Conservation (phyloP, 2,329 filamentous ascomycete genomes). For the Aspergillus awamori region DNA sequence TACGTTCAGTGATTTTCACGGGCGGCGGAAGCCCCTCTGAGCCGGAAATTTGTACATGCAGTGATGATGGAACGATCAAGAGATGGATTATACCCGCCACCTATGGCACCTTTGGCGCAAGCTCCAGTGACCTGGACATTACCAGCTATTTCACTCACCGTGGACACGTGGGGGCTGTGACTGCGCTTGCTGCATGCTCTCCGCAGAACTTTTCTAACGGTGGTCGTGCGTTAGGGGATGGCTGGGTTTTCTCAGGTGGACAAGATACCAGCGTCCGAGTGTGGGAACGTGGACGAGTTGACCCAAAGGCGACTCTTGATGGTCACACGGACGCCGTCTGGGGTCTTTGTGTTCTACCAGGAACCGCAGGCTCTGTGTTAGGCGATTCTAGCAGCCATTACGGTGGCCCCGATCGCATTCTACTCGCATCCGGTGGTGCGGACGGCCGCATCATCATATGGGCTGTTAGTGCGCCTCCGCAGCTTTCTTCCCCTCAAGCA, state of each 20-base stretch:
- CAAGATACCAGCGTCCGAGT: constrained; percentile 91
- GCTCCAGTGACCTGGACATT: constrained; percentile 79
- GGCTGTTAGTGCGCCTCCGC: constrained; percentile 89
- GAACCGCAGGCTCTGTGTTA: constrained; percentile 78
- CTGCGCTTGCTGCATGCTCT: constrained; percentile 83
- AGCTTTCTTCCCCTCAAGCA: constrained; percentile 77
- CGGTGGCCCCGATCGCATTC: constrained; percentile 79
- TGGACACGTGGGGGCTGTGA: constrained; percentile 87
- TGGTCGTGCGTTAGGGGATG: constrained; percentile 83
- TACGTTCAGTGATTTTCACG: constrained; percentile 93
- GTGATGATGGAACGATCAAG: constrained; percentile 95
- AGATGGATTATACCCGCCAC: constrained; percentile 90
- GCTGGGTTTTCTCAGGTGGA: constrained; percentile 97
- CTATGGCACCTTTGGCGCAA: constrained; percentile 64
- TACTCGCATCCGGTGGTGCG: constrained; percentile 88
- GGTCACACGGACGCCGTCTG: constrained; percentile 96
- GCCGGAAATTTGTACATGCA: constrained; percentile 93
- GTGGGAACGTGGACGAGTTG: constrained; percentile 92
- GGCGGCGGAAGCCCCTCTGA: constrained; percentile 93
- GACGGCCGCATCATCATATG: constrained; percentile 92
- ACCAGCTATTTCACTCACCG: constrained; percentile 93
- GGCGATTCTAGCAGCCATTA: constrained; percentile 70
- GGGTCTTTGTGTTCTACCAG: constrained; percentile 89
- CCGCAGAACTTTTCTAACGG: constrained; percentile 87
- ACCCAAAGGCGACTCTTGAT: constrained; percentile 91